Evolutionary conservation across 2,329 filamentous ascomycete genomes (phyloP), one percentile per base, ranked within the genome.

Genomic region (Diplodia corticola): DNA sequence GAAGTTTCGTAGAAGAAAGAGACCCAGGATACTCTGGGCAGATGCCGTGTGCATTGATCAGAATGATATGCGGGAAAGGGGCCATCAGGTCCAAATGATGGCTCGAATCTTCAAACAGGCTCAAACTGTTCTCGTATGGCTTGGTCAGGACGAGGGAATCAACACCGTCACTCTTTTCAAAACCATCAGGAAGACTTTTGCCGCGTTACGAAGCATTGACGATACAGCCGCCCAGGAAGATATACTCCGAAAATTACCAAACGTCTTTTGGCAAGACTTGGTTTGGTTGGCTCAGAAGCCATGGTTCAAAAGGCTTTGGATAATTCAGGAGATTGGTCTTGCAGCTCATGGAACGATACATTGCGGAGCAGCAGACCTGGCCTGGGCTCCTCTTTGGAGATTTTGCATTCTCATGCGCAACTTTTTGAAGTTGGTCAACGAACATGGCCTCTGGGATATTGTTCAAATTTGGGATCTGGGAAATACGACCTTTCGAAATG

Each of bases 31-130:
- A 30, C 53, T 69, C 9, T 69, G 68, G 68, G 68, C 67, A n/a
- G 68, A 69, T 26, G 51, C 64, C 6, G 44, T 67, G 40, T 68
- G 68, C 40, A 69, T 69, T 35, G 50, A 69, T 24, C 68, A 69
- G 51, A 12, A n/a, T 6, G 57, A 69, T 49, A 12, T 37, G 5
- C 12, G 28, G 17, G 68, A 69, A 55, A 33, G 51, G 3, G 49
- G 44, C 1, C 64, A 61, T 20, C 68, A 69, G 37, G 68, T 69
- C 28, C 37, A 63, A 22, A 22, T 57, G 22, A 69, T 69, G 67
- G 24, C 61, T 2, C 24, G 22, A 3, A 61, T 69, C 1, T 69
- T 69, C 24, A 22, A 51, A 28, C 53, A 55, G 4, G 64, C 67
- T 5, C 7, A 24, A 20, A 60, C 48, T 15, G 67, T 63, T 4